These are phyloP conservation scores for Macrolepiota albuminosa DNA, from an alignment of 768 basidiomycete genomes.

Conservation along the genomic window DNA sequence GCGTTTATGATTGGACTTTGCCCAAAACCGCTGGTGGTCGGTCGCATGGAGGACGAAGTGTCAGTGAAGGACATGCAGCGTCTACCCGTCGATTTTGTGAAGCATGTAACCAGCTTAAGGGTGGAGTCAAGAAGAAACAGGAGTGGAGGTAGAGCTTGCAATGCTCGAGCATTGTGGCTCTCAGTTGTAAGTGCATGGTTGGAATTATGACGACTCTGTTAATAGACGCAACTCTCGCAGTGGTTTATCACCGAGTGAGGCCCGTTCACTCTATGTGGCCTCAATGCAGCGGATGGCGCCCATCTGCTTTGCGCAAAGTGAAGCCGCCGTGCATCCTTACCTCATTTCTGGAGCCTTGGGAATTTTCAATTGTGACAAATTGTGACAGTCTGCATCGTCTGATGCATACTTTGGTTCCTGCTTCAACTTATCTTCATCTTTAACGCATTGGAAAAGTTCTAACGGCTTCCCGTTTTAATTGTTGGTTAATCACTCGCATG, in stretches of 20 bases:
- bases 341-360: neutral
- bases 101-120: slow-evolving; percentile 33
- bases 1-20: slow-evolving; percentile 40
- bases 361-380: neutral
- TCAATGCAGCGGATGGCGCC: neutral
- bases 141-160: slow-evolving; percentile 15
- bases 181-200: slow-evolving; percentile 6
- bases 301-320: neutral
- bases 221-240: neutral
- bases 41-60: slow-evolving; percentile 17
- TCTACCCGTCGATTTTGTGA: slow-evolving; percentile 30
- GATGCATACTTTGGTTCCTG: neutral
- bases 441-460: neutral
- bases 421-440: neutral
- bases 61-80: slow-evolving; percentile 12
- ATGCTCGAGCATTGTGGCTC: neutral
- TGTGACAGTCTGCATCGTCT: neutral
- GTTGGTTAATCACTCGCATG: neutral
- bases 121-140: slow-evolving; percentile 5
- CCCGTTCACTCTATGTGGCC: neutral
- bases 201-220: neutral
- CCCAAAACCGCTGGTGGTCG: slow-evolving; percentile 14
- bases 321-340: neutral
- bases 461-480: neutral
- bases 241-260: neutral